Conservation (phyloP, 257 asterid genomes). For the Ilex aquifolium region DNA sequence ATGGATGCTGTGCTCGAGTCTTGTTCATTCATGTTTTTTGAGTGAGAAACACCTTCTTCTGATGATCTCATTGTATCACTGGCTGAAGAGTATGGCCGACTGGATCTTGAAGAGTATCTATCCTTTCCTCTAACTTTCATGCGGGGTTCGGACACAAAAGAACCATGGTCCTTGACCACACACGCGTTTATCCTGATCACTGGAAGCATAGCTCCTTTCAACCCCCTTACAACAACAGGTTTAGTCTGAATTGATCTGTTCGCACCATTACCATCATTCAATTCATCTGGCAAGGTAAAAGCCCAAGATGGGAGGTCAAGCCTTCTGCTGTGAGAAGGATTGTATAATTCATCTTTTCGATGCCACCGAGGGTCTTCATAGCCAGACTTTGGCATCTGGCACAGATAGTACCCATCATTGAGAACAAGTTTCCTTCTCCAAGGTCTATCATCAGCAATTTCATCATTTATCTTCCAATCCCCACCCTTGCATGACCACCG, state of each 20-base stretch:
- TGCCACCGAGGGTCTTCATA: slow-evolving; percentile 90
- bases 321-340: slow-evolving; percentile 63
- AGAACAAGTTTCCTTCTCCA: slow-evolving; percentile 77
- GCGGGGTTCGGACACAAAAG: slow-evolving; percentile 76
- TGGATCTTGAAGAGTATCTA: slow-evolving; percentile 53
- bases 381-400: slow-evolving; percentile 82
- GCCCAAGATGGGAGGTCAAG: slow-evolving; percentile 95
- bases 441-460: slow-evolving; percentile 54
- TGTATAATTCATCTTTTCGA: slow-evolving; percentile 67
- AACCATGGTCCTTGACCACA: slow-evolving; percentile 89
- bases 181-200: slow-evolving; percentile 96
- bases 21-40: slow-evolving; percentile 48
- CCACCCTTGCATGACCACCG: slow-evolving; percentile 91
- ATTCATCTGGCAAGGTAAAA: slow-evolving; percentile 72
- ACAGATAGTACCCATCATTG: slow-evolving; percentile 84
- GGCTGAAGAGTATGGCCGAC: slow-evolving; percentile 38
- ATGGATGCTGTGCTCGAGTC: slow-evolving; percentile 36
- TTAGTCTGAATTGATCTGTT: slow-evolving; percentile 47
- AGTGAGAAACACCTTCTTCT: slow-evolving; percentile 47
- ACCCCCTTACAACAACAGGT: slow-evolving; percentile 49
- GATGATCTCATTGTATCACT: slow-evolving; percentile 67
- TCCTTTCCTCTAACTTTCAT: slow-evolving; percentile 69
- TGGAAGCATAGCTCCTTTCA: slow-evolving; percentile 77
- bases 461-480: slow-evolving; percentile 94
- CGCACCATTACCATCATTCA: slow-evolving; percentile 44